A percentile compares a stretch with the other conserved stretches of the same genome.
Conservation (phyloP, 805 yeast species). For the Candida andamanensis region DNA sequence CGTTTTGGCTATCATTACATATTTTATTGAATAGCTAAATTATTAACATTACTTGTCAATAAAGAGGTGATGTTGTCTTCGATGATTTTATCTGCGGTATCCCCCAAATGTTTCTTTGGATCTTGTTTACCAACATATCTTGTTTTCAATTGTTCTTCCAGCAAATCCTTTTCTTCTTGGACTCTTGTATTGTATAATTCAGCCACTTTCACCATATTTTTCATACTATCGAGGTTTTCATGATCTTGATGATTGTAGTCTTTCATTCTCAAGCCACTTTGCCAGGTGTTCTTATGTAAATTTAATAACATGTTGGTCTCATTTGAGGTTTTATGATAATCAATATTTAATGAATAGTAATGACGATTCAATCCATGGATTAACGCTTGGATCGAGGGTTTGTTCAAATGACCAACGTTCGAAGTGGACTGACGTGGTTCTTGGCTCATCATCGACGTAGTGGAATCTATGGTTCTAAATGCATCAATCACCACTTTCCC, state of each 20-base stretch:
- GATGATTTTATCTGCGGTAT: conserved; percentile 77
- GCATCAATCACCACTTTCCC: conserved; percentile 99
- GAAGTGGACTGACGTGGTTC: conserved; percentile 98
- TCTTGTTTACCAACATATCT: conserved; percentile 98
- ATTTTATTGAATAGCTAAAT: conserved; percentile 73
- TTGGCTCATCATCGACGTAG: conserved; percentile 87
- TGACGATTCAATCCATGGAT: conserved; percentile 96
- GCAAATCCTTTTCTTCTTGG: conserved; percentile 83
- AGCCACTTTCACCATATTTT: conserved; percentile 83
- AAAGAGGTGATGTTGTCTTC: conserved; percentile 89
- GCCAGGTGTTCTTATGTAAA: conserved; percentile 94
- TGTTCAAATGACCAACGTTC: conserved; percentile 89
- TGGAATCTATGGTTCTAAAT: conserved; percentile 85
- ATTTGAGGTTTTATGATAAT: conserved; percentile 84
- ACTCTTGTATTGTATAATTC: conserved; percentile 85
- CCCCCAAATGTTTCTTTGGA: conserved; percentile 94
- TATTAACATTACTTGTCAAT: conserved; percentile 83
- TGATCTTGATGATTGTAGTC: conserved; percentile 77
- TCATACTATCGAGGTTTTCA: conserved; percentile 65
- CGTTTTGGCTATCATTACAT: not conserved
- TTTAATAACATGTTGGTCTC: conserved; percentile 94
- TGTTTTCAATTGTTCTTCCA: conserved; percentile 85
- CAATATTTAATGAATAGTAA: conserved; percentile 92
- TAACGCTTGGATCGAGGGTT: conserved; percentile 94
- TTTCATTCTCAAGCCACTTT: conserved; percentile 74